Evolutionary conservation across 129 eudicot genomes (phyloP), one percentile per base, ranked within the genome.

Genomic region (Silybum marianum): DNA sequence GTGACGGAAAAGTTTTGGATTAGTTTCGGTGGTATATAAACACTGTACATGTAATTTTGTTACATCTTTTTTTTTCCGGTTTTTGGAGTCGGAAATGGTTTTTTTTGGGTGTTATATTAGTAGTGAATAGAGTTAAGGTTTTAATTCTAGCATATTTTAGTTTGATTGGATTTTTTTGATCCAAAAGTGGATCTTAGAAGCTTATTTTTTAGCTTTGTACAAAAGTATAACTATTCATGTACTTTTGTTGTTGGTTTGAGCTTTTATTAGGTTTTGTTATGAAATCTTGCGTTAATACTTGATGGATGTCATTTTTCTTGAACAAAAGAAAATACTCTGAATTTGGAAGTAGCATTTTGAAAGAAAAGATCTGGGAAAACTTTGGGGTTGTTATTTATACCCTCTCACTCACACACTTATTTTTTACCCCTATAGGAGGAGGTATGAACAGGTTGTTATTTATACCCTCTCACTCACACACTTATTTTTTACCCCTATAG

Each of bases 11-110:
- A 75, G 81, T 88, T 81, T 88, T 83, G 78, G 72, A 51, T 79
- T 72, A 79, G 86, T 78, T 65, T 16, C 40, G 36, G 71, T 28
- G 83, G 82, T 88, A 80, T 81, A 81, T 79, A 82, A 71, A 80
- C 85, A 76, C 75, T 82, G 82, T 66, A 88, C 77, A 46, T 82
- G 79, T 46, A 38, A 72, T 44, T 83, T n/a, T 51, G 22, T 42
- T 66, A 14, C n/a, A 11, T 38, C 36, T 65, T 28, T 42, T 1
- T 73, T 9, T 2, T 32, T 46, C 11, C 21, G 9, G 5, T 4
- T 32, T 32, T 32, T 32, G 36, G 36, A 32, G 36, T 46, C 19
- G 32, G 81, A 70, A 67, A 77, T 72, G 78, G 71, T 78, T 71
- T 78, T 54, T 54, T 72, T 79, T 76, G 69, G 65, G 72, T 81